Percentiles rank a stretch among this genome's conserved stretches.
These are phyloP conservation scores for Neofusicoccum ribis DNA, from an alignment of 2,329 filamentous ascomycete genomes.

Conservation along the genomic window DNA sequence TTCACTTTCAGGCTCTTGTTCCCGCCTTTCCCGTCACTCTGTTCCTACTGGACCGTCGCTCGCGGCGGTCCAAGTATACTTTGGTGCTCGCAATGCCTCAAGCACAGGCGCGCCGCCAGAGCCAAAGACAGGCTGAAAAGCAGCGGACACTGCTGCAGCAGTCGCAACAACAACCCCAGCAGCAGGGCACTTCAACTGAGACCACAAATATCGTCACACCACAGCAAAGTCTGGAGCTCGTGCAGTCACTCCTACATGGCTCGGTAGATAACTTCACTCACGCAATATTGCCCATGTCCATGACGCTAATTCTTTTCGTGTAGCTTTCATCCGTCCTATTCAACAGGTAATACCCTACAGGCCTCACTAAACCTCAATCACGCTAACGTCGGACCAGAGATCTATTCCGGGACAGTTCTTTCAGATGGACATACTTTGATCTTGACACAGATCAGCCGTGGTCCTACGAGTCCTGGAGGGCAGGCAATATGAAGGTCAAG, in stretches of 20 bases:
- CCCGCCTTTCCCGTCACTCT: too few species aligned
- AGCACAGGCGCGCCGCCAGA: too few species aligned
- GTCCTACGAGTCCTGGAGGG: slow-evolving; percentile 28
- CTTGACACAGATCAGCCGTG: slow-evolving; percentile 24
- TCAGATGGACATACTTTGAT: slow-evolving; percentile 30
- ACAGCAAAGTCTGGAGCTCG: slow-evolving; percentile 48
- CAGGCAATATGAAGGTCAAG: slow-evolving; percentile 24
- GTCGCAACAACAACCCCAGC: background rate
- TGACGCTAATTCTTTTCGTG: background rate
- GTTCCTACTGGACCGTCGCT: too few species aligned
- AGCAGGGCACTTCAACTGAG: slow-evolving; percentile 20
- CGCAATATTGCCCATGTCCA: background rate
- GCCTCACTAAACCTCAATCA: too few species aligned
- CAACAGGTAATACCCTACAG: background rate
- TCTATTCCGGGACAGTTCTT: slow-evolving; percentile 35
- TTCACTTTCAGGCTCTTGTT: too few species aligned
- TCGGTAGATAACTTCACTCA: slow-evolving; percentile 34
- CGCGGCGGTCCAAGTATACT: too few species aligned
- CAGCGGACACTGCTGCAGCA: background rate
- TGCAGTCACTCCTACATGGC: slow-evolving; percentile 51
- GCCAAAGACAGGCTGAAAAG: too few species aligned
- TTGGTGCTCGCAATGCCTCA: too few species aligned
- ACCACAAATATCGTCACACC: slow-evolving; percentile 30
- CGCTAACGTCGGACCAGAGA: slow-evolving; percentile 21
- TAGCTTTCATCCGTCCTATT: background rate